Evolutionary conservation across 192 early-diverging fungal species (phyloP).

Genomic region (Geranomyces michiganensis): DNA sequence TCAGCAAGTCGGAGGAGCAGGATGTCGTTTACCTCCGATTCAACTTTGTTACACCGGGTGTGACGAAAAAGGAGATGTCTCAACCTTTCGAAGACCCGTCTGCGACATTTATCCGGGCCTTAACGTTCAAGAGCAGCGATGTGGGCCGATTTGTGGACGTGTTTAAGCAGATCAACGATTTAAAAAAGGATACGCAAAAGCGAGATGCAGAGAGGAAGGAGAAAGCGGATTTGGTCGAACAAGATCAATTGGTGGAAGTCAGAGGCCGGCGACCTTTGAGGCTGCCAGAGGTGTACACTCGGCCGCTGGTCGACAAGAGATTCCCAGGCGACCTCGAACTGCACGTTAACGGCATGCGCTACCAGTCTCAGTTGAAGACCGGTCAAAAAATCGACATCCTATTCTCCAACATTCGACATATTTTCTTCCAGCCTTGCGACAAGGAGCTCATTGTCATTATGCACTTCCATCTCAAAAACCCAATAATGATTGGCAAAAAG

Average conservation of each 20-base stretch:
- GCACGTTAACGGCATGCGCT: conserved; percentile 94
- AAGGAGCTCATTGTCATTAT: conserved; percentile 92
- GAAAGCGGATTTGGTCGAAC: conserved; percentile 94
- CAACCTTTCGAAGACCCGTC: conserved; percentile 83
- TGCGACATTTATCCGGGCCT: conserved; percentile 88
- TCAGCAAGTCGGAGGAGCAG: conserved; percentile 91
- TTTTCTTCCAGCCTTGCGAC: conserved; percentile 99
- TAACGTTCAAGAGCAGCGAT: conserved; percentile 91
- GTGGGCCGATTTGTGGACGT: conserved; percentile 79
- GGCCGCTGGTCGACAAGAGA: conserved; percentile 92
- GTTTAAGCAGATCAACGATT: conserved; percentile 79
- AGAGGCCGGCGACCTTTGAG: conserved; percentile 68
- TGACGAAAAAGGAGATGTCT: conserved; percentile 81
- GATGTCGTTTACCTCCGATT: conserved; percentile 88
- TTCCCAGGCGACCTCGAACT: conserved; percentile 95
- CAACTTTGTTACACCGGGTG: conserved; percentile 93
- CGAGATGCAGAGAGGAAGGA: conserved; percentile 93
- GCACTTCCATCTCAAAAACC: conserved; percentile 95
- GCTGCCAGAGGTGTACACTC: conserved; percentile 88
- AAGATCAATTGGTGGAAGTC: conserved; percentile 82
- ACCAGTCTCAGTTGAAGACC: conserved; percentile 74
- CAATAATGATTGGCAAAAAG: conserved; percentile 97
- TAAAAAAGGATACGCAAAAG: conserved; percentile 93
- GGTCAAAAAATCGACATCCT: conserved; percentile 89
- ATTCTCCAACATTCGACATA: conserved; percentile 96